Base-by-base conservation (phyloP, 306 rosid genomes). In the Ormosia emarginata region DNA sequence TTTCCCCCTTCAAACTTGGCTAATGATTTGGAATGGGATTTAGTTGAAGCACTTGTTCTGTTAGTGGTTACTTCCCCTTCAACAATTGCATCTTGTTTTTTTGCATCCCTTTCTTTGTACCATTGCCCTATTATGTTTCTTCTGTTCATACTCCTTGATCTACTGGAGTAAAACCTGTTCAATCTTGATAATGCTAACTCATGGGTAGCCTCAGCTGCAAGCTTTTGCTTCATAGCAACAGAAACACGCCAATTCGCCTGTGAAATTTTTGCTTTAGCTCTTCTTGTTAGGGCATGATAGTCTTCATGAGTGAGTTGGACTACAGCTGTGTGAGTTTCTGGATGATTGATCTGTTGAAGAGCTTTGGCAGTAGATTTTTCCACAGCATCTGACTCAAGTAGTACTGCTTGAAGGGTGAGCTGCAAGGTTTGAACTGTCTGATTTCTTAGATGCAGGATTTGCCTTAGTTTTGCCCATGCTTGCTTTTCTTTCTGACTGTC, bases 381-480 rank as follows among this genome's bases (percentile, higher is more conserved):
- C 57, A 76, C 55, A 2, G 91, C 88, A 43, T 85, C 83, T 6
- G 75, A 74, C 61, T 92, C 97, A 5, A 92, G 70, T 32, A 13
- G 59, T 9, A 61, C 78, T n/a, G 94, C 94, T 58, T 61, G 79
- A 62, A 88, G 73, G 7, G 79, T 69, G 75, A 90, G 88, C 55
- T 81, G 83, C 82, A 78, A 55, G 3, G 90, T 57, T 53, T 55
- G 79, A 67, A 85, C 75, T 68, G 77, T 79, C 72, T 71, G 88
- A 64, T 75, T 86, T 68, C 72, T 91, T 66, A 79, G 57, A 12
- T 33, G 64, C 79, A 88, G 72, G 29, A 44, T 68, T 75, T 82
- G 88, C 64, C 74, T 77, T 44, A 79, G 53, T 55, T 70, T 50
- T 47, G 74, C 62, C 61, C 18, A 67, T 63, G 71, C 63, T 37